Base-by-base conservation (phyloP, 2,329 filamentous ascomycete genomes). In the Aspergillus pseudotamarii region DNA sequence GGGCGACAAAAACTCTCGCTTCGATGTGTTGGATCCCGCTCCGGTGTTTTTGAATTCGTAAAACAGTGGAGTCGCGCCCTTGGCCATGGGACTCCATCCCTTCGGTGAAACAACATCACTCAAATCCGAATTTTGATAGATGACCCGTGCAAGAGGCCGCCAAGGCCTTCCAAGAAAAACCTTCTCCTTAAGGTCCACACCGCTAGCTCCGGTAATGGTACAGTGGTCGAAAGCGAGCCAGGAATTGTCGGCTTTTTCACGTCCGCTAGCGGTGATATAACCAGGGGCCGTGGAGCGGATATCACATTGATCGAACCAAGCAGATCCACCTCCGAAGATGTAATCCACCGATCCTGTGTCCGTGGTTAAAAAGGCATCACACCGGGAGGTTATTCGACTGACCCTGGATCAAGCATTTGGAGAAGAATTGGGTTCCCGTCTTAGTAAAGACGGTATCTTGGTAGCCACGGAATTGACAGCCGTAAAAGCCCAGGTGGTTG, bases 361-460 rank as follows among this genome's bases (percentile, higher is more conserved):
- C 21, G 43, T 23, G 8, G 11, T 64, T 38, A 54, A 0, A 6
- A 23, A 14, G 43, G 10, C 16, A n/a, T 9, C 38, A 9, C 1
- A 41, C 38, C 16, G 8, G n/a, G 9, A 41, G 8, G 38, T 9
- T 1, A 41, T 41, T n/a, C 16, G 0, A 43, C 34, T 28, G 61
- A 71, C 74, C 73, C 65, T 75, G 70, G 21, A 76, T 71, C 59
- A 66, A 66, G 65, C 69, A 75, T 46, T 76, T 74, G 16, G 68
- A 71, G 60, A 76, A 77, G 54, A 75, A 76, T 38, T 78, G 76
- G 3, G 67, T 69, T 16, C 75, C 75, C 3, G 69, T 57, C 54
- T 76, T 76, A 12, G 72, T 75, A 19, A 75, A 76, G 6, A 78
- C 66, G 0, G 76, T 78, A 43, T 78, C 76, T 46, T 78, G 76